Evolutionary conservation across 2,329 filamentous ascomycete genomes (phyloP).

Genomic region (Aspergillus sp.): DNA sequence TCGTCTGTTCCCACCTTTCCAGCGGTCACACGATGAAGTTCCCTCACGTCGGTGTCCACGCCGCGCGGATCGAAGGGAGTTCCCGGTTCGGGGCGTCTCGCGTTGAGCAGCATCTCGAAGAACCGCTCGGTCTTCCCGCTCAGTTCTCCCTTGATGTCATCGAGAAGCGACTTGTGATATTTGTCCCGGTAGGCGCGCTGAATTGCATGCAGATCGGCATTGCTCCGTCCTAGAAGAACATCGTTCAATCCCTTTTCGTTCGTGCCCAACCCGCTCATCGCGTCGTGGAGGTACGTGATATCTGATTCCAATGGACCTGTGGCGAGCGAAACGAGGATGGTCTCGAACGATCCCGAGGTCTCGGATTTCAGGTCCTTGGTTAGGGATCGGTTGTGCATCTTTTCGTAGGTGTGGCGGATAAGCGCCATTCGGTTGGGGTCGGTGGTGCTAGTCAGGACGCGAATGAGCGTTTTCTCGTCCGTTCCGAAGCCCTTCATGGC

Average conservation of each 20-base stretch:
- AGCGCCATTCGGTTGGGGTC: constrained; percentile 72
- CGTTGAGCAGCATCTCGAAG: constrained; percentile 76
- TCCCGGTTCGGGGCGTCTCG: constrained; percentile 70
- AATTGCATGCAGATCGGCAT: constrained; percentile 78
- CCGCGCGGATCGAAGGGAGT: constrained; percentile 69
- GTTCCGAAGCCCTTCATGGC: constrained; percentile 72
- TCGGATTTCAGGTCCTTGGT: constrained; percentile 73
- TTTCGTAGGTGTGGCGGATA: constrained; percentile 65
- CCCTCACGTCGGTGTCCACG: constrained; percentile 70
- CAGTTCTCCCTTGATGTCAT: constrained; percentile 69
- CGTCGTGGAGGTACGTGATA: constrained; percentile 63
- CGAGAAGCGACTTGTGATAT: constrained; percentile 66
- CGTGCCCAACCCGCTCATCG: constrained; percentile 64
- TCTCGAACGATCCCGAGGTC: constrained; percentile 70
- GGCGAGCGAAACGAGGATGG: constrained; percentile 67
- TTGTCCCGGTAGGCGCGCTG: constrained; percentile 69
- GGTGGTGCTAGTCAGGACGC: constrained; percentile 61
- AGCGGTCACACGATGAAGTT: constrained; percentile 73
- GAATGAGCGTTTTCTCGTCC: constrained; percentile 62
- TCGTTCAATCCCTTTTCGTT: constrained; percentile 79
- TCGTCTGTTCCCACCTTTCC: constrained; percentile 71
- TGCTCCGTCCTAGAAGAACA: constrained; percentile 71
- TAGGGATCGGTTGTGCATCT: constrained; percentile 64
- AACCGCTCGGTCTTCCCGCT: constrained; percentile 78
- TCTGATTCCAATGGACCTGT: constrained; percentile 76